Evolutionary conservation across 441 rosid species (phyloP).

Genomic region (Adansonia madagascariensis): DNA sequence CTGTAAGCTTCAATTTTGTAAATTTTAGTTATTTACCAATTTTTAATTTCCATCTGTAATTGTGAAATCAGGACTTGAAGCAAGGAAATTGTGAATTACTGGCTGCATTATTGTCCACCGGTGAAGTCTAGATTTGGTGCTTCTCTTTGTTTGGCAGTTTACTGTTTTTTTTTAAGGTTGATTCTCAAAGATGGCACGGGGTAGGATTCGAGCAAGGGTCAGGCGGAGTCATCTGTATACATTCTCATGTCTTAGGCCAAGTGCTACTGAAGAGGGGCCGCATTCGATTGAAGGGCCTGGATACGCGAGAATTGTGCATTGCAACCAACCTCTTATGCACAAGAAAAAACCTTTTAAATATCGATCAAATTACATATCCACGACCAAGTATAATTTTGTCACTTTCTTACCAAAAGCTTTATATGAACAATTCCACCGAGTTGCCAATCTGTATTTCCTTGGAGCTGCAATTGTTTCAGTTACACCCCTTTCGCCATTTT

Average conservation of each 20-base stretch:
- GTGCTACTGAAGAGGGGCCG: constrained; percentile 47
- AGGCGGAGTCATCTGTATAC: constrained; percentile 77
- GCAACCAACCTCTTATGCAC: constrained; percentile 81
- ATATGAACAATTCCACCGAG: constrained; percentile 91
- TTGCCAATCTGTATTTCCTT: constrained; percentile 94
- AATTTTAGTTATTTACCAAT: constrained; percentile 3
- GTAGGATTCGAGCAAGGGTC: constrained; percentile 75
- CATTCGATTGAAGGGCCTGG: constrained; percentile 75
- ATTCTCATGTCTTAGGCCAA: constrained; percentile 63
- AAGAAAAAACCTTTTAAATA: constrained; percentile 73
- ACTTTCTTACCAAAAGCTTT: constrained; percentile 88
- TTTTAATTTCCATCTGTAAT: constrained; percentile 29
- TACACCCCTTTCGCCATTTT: constrained; percentile 80
- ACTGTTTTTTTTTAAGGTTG: constrained; percentile 26
- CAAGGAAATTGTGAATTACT: constrained; percentile 27
- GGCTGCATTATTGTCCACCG: constrained; percentile 26
- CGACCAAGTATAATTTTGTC: constrained; percentile 77
- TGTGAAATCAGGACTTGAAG: constrained; percentile 36
- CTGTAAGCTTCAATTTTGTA: constrained; percentile 15
- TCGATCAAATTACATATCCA: constrained; percentile 78
- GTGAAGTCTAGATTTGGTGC: constrained; percentile 34
- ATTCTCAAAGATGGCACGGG: constrained; percentile 53
- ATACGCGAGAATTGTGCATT: constrained; percentile 68
- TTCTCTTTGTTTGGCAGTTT: constrained; percentile 31
- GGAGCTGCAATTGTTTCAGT: constrained; percentile 82